Percentiles rank a stretch among this genome's conserved stretches.
phyloP scores from a whole-genome alignment of 83 land plant species.

The Diphasiastrum complanatum region DNA sequence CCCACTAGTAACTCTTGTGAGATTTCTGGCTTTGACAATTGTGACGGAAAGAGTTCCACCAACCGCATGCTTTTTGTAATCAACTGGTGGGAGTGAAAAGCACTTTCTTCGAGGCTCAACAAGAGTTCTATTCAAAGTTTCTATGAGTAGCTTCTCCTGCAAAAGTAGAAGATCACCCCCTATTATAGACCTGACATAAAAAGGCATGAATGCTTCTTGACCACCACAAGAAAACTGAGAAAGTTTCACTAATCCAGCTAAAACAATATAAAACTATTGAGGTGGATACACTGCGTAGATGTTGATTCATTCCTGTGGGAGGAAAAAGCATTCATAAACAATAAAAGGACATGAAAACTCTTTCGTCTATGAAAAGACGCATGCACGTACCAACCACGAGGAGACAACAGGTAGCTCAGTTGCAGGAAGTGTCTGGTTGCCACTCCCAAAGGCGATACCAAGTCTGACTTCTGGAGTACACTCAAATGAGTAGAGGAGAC shows the following conservation, averaged over 20 bases:
- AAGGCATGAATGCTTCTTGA: no score
- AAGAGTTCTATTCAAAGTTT: conserved; percentile 68
- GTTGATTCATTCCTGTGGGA: no score
- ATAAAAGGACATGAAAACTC: no score
- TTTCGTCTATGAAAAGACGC: background rate
- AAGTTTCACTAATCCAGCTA: no score
- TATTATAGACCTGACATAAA: no score
- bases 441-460: conserved; percentile 90
- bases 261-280: no score
- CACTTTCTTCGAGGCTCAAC: conserved; percentile 91
- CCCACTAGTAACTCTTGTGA: conserved; percentile 31
- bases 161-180: background rate
- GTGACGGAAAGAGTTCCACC: conserved; percentile 75
- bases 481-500: conserved; percentile 74
- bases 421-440: conserved; percentile 78
- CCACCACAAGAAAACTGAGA: no score
- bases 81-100: conserved; percentile 52
- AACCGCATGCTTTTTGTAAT: conserved; percentile 54
- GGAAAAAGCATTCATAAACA: no score
- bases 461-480: conserved; percentile 79
- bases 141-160: conserved; percentile 76
- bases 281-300: no score
- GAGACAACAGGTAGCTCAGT: conserved; percentile 93
- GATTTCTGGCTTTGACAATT: conserved; percentile 55
- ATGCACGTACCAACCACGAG: conserved; percentile 75